These are phyloP conservation scores for Apophysomyces trapeziformis DNA, from an alignment of 371 early-diverging fungal genomes.

Conservation along the genomic window DNA sequence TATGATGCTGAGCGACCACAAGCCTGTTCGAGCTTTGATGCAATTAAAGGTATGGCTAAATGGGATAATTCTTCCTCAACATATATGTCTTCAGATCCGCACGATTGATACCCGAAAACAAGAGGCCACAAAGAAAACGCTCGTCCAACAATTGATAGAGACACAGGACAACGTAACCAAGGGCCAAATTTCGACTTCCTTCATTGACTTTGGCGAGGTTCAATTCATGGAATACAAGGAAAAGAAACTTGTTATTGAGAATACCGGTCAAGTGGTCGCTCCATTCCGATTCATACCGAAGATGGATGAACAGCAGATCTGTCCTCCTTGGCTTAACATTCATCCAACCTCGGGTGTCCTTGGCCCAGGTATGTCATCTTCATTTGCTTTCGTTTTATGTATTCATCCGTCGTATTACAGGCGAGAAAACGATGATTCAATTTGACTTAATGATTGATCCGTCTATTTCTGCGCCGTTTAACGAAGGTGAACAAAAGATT, in stretches of 20 bases:
- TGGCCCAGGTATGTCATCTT: slow-evolving; percentile 60
- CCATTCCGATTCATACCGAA: slow-evolving; percentile 76
- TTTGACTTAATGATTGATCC: slow-evolving; percentile 74
- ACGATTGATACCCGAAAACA: slow-evolving; percentile 61
- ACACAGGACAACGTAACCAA: slow-evolving; percentile 85
- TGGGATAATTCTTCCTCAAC: neutral
- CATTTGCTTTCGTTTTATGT: neutral
- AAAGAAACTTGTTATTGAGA: slow-evolving; percentile 63
- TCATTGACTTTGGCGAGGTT: slow-evolving; percentile 82
- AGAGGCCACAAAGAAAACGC: slow-evolving; percentile 53
- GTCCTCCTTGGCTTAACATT: slow-evolving; percentile 73
- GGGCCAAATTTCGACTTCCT: slow-evolving; percentile 62
- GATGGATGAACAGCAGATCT: slow-evolving; percentile 48
- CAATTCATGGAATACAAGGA: slow-evolving; percentile 65
- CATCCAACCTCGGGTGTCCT: slow-evolving; percentile 69
- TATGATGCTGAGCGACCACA: slow-evolving; percentile 87
- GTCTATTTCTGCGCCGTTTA: slow-evolving; percentile 67
- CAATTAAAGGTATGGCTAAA: slow-evolving; percentile 45
- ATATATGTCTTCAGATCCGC: slow-evolving; percentile 23
- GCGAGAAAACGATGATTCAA: slow-evolving; percentile 64
- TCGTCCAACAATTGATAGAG: slow-evolving; percentile 75
- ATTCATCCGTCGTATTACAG: slow-evolving; percentile 17
- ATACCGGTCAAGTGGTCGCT: slow-evolving; percentile 78
- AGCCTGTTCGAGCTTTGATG: slow-evolving; percentile 85
- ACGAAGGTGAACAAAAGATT: slow-evolving; percentile 64